Conservation (phyloP, 2,329 filamentous ascomycete species). For the Penicillium sp. region DNA sequence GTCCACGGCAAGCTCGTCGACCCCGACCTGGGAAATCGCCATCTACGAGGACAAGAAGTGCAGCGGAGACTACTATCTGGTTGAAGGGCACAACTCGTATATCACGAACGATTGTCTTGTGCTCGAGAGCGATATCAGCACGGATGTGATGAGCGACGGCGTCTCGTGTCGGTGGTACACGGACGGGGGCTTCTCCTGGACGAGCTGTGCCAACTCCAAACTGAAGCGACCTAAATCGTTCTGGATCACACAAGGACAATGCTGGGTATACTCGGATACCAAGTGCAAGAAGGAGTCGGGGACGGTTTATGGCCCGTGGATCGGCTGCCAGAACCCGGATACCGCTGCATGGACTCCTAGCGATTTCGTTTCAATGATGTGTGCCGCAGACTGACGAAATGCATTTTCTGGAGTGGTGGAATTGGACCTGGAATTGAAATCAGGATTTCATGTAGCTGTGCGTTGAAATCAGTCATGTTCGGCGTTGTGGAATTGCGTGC, state of each 20-base stretch:
- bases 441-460: too few relatives aligned
- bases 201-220: conserved; percentile 5
- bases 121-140: background rate
- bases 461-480: too few relatives aligned
- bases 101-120: background rate
- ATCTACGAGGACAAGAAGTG: conserved; percentile 8
- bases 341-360: background rate
- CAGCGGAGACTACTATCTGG: conserved; percentile 6
- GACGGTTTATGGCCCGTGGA: background rate
- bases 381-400: background rate
- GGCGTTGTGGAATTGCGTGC: too few relatives aligned
- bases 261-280: conserved; percentile 3
- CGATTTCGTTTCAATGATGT: background rate
- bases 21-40: conserved; percentile 5
- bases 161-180: conserved; percentile 11
- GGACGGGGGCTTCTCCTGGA: conserved; percentile 2
- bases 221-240: conserved; percentile 10
- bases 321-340: conserved; percentile 1
- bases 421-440: too few relatives aligned
- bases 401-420: background rate
- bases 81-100: conserved; percentile 2
- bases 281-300: conserved; percentile 3
- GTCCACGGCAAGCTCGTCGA: background rate
- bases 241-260: conserved; percentile 7
- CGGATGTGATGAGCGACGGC: background rate